These are phyloP conservation scores for Cadophora sp. DNA, from an alignment of 2,329 filamentous ascomycete genomes.

Conservation along the genomic window DNA sequence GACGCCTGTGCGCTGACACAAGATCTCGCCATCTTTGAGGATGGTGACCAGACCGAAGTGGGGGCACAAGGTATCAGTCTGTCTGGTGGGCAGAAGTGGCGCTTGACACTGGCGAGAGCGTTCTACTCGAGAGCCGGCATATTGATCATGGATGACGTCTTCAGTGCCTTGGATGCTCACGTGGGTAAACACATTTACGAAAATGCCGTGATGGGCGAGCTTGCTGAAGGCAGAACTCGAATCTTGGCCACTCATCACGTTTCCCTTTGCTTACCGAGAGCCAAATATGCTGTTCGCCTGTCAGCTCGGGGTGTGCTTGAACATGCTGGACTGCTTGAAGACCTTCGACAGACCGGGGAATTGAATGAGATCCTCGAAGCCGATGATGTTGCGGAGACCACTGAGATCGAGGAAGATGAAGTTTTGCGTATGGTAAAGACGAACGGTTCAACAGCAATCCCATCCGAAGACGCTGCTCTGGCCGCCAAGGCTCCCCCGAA, in stretches of 20 bases:
- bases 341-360: slow-evolving; percentile 21
- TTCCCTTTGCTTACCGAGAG: slow-evolving; percentile 69
- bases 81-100: slow-evolving; percentile 70
- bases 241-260: slow-evolving; percentile 84
- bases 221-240: slow-evolving; percentile 72
- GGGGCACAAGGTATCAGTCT: slow-evolving; percentile 84
- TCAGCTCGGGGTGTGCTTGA: slow-evolving; percentile 26
- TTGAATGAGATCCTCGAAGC: slow-evolving; percentile 25
- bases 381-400: slow-evolving; percentile 52
- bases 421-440: slow-evolving; percentile 52
- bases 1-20: slow-evolving; percentile 74
- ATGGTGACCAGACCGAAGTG: slow-evolving; percentile 80
- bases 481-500: slow-evolving; percentile 20
- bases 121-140: slow-evolving; percentile 79
- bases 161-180: slow-evolving; percentile 79
- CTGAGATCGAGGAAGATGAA: slow-evolving; percentile 51
- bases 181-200: slow-evolving; percentile 81
- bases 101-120: slow-evolving; percentile 77
- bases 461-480: not conserved
- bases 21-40: slow-evolving; percentile 74
- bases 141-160: slow-evolving; percentile 82
- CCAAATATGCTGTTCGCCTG: slow-evolving; percentile 74
- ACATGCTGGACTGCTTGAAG: slow-evolving; percentile 22
- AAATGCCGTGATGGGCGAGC: slow-evolving; percentile 71
- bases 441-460: slow-evolving; percentile 4